These are phyloP conservation scores for Margaritispora aquatica DNA, from an alignment of 495 filamentous ascomycete species.

Conservation along the genomic window DNA sequence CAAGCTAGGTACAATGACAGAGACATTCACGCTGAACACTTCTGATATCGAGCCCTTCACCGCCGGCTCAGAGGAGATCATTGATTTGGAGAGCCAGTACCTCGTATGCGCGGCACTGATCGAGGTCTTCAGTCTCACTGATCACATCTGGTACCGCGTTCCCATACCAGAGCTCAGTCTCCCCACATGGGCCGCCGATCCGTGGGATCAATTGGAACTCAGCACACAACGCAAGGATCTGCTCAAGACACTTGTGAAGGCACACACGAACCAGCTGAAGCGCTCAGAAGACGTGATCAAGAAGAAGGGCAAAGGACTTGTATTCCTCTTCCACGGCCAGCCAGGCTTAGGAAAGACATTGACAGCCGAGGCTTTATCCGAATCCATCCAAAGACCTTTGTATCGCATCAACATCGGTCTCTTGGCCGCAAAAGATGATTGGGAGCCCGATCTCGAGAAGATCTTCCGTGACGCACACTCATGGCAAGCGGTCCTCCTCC, in stretches of 20 bases:
- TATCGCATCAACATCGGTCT: conserved; percentile 7
- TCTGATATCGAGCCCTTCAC: conserved; percentile 4
- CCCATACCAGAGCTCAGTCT: conserved; percentile 7
- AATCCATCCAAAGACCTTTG: conserved; percentile 11
- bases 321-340: conserved; percentile 45
- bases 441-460: conserved; percentile 3
- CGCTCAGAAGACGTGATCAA: conserved; percentile 17
- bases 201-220: conserved; percentile 15
- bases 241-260: conserved; percentile 29
- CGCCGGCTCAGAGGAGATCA: background rate
- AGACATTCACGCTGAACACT: conserved; percentile 1
- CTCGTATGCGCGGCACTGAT: conserved; percentile 6
- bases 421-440: background rate
- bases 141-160: conserved; percentile 11
- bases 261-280: conserved; percentile 54
- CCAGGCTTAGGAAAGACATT: conserved; percentile 47
- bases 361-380: conserved; percentile 30
- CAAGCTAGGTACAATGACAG: conserved; percentile 3
- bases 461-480: conserved; percentile 16
- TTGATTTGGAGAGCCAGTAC: background rate
- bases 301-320: conserved; percentile 37
- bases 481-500: conserved; percentile 24
- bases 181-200: conserved; percentile 10
- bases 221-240: conserved; percentile 40
- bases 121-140: conserved; percentile 11